A percentile compares a stretch with the other conserved stretches of the same genome.
Conservation (phyloP, 805 yeast species). For the Lipomyces starkeyi region DNA sequence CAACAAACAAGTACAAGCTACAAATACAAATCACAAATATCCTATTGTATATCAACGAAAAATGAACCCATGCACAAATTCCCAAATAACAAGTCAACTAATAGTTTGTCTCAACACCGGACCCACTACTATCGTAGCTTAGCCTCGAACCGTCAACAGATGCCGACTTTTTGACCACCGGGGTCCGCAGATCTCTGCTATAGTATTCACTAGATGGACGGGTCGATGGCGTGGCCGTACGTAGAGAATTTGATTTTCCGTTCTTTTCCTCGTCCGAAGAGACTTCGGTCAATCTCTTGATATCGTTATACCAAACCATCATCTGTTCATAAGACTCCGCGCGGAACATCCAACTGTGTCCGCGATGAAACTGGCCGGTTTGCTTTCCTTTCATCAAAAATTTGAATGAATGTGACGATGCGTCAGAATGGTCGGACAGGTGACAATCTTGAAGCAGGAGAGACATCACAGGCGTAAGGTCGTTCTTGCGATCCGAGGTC, state of each 20-base stretch:
- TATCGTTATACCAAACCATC: conserved; percentile 84
- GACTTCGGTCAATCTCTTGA: conserved; percentile 50
- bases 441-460: conserved; percentile 78
- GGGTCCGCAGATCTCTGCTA: conserved; percentile 3
- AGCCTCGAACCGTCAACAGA: neutral
- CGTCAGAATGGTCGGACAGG: conserved; percentile 64
- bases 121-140: conserved; percentile 10
- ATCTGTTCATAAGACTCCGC: conserved; percentile 80
- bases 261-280: neutral
- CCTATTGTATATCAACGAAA: neutral
- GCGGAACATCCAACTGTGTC: conserved; percentile 94
- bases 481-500: conserved; percentile 78
- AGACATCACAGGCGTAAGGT: conserved; percentile 82
- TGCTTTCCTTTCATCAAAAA: conserved; percentile 80
- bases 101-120: conserved; percentile 2
- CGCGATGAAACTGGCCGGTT: conserved; percentile 74
- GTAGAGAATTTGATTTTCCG: neutral
- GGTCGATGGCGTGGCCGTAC: conserved; percentile 7
- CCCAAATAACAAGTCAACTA: neutral
- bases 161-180: neutral
- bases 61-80: neutral
- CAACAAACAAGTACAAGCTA: neutral
- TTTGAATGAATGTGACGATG: conserved; percentile 51
- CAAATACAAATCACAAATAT: conserved; percentile 4
- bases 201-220: conserved; percentile 25